A percentile compares a stretch with the other conserved stretches of the same genome.
Conservation (phyloP, 2,329 filamentous ascomycete genomes). For the Diaporthe vaccinii region DNA sequence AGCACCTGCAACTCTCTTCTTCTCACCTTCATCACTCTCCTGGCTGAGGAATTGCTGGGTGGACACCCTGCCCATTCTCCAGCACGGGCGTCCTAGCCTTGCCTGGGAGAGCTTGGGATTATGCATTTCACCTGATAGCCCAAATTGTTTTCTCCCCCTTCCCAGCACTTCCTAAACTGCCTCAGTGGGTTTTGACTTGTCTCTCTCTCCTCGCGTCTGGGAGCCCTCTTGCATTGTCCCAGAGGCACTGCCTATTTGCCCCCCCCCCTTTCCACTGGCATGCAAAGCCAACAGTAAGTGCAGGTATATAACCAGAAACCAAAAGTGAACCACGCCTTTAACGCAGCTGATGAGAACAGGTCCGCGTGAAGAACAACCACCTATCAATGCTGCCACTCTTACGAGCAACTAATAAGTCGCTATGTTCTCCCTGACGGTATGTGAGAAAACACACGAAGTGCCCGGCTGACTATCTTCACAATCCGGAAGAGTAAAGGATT, state of each 20-base stretch:
- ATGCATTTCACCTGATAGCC: background rate
- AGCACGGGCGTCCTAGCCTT: background rate
- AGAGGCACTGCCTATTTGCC: background rate
- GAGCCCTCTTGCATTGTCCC: background rate
- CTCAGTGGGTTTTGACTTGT: too few relatives aligned
- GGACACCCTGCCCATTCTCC: background rate
- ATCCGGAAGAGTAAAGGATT: slow-evolving; percentile 49
- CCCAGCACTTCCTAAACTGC: background rate
- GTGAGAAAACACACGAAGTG: background rate
- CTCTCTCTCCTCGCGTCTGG: background rate
- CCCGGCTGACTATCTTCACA: background rate
- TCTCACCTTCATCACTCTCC: background rate
- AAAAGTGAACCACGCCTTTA: slow-evolving; percentile 8
- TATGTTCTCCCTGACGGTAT: background rate
- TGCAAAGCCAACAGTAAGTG: slow-evolving; percentile 30
- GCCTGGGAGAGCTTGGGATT: background rate
- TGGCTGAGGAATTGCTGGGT: background rate
- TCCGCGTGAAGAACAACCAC: background rate
- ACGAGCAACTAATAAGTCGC: slow-evolving; percentile 3
- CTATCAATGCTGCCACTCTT: slow-evolving; percentile 14
- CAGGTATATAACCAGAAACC: slow-evolving; percentile 35
- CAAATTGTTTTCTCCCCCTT: background rate
- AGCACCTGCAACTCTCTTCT: background rate
- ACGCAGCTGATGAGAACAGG: slow-evolving; percentile 4
- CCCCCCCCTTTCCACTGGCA: slow-evolving; percentile 8